Evolutionary conservation across 2,329 filamentous ascomycete species (phyloP).

Genomic region (Exophiala dermatitidis): DNA sequence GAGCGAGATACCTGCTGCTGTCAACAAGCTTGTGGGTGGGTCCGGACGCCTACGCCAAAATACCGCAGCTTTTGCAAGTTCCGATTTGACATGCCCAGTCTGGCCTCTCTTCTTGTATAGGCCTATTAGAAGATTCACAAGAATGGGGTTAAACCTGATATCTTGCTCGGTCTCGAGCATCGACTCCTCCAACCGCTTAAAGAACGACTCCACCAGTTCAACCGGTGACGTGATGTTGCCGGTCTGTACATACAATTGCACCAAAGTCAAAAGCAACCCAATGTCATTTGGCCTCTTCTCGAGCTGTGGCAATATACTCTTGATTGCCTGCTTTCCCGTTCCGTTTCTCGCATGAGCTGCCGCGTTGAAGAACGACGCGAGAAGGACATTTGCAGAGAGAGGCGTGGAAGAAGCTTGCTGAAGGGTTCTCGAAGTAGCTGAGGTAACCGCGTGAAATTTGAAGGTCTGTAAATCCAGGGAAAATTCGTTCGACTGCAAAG

Average conservation of each 20-base stretch:
- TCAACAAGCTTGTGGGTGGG: slow-evolving; percentile 59
- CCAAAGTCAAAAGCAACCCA: slow-evolving; percentile 68
- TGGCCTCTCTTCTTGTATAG: slow-evolving; percentile 72
- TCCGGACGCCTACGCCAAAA: slow-evolving; percentile 67
- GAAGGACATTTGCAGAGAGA: slow-evolving; percentile 46
- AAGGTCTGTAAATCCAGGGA: slow-evolving; percentile 52
- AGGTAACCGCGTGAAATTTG: slow-evolving; percentile 51
- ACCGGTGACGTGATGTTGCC: slow-evolving; percentile 68
- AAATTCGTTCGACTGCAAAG: slow-evolving; percentile 49
- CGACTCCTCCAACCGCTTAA: slow-evolving; percentile 62
- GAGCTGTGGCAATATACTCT: slow-evolving; percentile 60
- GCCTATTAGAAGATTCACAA: slow-evolving; percentile 71
- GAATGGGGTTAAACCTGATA: slow-evolving; percentile 72
- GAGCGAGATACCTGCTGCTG: slow-evolving; percentile 74
- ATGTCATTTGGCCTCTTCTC: slow-evolving; percentile 71
- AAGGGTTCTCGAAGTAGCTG: slow-evolving; percentile 46
- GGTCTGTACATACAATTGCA: slow-evolving; percentile 70
- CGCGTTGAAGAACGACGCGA: slow-evolving; percentile 59
- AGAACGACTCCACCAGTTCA: slow-evolving; percentile 65
- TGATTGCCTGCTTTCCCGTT: slow-evolving; percentile 61
- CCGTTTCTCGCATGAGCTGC: slow-evolving; percentile 60
- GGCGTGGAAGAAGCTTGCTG: slow-evolving; percentile 44
- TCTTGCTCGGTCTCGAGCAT: slow-evolving; percentile 53
- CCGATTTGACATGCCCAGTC: slow-evolving; percentile 60
- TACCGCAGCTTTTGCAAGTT: slow-evolving; percentile 69